Percentiles rank a stretch among this genome's conserved stretches.
Conservation (phyloP, 176 grass and related monocot genomes). For the Zizania latifolia region DNA sequence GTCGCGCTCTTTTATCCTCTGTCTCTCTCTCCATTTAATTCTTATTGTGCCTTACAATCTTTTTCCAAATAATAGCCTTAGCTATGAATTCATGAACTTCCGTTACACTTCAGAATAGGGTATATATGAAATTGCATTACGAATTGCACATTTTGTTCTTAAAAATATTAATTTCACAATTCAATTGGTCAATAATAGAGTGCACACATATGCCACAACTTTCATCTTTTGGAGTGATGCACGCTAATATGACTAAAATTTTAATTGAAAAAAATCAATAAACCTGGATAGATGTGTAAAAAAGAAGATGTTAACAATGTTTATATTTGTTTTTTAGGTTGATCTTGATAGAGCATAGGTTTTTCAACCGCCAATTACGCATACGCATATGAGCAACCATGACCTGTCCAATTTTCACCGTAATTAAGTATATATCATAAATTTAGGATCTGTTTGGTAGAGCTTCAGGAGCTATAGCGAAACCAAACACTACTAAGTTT, state of each 20-base stretch:
- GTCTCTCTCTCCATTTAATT: not conserved
- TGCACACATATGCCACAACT: not conserved
- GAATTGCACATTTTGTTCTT: too few species aligned
- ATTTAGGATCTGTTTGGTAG: too few species aligned
- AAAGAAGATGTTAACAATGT: not conserved
- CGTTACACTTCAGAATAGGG: not conserved
- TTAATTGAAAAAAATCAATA: not conserved
- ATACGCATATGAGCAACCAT: not conserved
- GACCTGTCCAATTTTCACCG: not conserved
- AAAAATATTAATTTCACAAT: too few species aligned
- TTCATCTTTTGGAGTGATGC: not conserved
- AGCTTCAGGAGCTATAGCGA: too few species aligned
- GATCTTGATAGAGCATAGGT: not conserved
- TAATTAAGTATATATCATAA: not conserved
- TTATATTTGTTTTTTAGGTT: not conserved
- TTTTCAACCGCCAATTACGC: not conserved
- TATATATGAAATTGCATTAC: not conserved
- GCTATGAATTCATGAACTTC: not conserved
- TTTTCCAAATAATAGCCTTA: not conserved
- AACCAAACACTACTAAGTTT: too few species aligned
- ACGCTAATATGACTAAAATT: not conserved
- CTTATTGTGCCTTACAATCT: not conserved
- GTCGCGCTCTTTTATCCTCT: not conserved
- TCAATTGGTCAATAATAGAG: conserved; percentile 2
- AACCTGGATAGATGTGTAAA: not conserved